Evolutionary conservation across 2,329 filamentous ascomycete genomes (phyloP).

Genomic region (Ophiostoma piceae): DNA sequence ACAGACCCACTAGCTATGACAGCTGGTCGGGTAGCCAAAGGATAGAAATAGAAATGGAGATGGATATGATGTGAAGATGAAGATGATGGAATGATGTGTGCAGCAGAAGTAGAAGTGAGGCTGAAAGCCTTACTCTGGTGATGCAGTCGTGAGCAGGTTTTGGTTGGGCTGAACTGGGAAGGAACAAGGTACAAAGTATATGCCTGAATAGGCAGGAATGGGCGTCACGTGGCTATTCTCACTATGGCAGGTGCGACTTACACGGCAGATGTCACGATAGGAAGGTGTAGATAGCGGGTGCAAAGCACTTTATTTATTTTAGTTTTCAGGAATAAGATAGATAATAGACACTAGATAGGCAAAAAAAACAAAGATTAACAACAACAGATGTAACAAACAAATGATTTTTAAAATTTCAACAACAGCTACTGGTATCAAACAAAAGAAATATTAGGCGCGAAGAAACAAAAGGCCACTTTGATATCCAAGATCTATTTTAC

Average conservation of each 20-base stretch:
- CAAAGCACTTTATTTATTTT: not conserved
- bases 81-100: not conserved
- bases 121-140: not conserved
- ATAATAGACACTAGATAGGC: not conserved
- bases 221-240: not conserved
- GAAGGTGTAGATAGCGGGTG: not conserved
- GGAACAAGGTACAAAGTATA: not conserved
- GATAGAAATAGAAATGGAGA: not conserved
- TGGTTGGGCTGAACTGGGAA: not conserved
- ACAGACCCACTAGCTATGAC: not conserved
- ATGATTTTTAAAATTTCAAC: not conserved
- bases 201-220: not conserved
- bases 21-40: not conserved
- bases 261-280: conserved; percentile 1
- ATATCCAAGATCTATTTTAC: not conserved
- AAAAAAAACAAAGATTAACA: not conserved
- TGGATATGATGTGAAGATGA: not conserved
- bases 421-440: conserved; percentile 1
- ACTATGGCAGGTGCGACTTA: conserved; percentile 4
- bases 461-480: not conserved
- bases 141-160: not conserved
- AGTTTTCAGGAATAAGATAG: not conserved
- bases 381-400: not conserved
- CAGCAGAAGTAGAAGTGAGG: not conserved
- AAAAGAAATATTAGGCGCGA: not conserved